Percentiles rank a stretch among this genome's conserved stretches.
Evolutionary conservation across 2,329 filamentous ascomycete genomes (phyloP).

Genomic region (Zopfia rhizophila): DNA sequence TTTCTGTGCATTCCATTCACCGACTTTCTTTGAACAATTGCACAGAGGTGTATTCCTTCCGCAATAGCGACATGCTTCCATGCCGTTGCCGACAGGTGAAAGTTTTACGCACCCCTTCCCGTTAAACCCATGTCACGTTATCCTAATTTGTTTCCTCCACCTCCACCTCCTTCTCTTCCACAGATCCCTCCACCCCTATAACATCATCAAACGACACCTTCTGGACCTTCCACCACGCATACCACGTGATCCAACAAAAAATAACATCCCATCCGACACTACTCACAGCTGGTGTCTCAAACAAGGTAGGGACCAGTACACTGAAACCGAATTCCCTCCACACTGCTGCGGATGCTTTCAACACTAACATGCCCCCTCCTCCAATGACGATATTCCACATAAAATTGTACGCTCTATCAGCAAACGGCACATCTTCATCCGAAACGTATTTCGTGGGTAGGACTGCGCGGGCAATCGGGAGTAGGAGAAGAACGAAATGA

Average conservation of each 20-base stretch:
- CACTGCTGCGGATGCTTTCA: conserved; percentile 27
- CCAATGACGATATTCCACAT: conserved; percentile 31
- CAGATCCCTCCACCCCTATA: conserved; percentile 2
- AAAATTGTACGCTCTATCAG: conserved; percentile 33
- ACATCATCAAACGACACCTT: conserved; percentile 1
- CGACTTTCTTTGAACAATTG: conserved; percentile 10
- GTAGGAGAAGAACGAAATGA: conserved; percentile 38
- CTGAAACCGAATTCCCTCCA: conserved; percentile 30
- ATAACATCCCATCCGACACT: conserved; percentile 49
- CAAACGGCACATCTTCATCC: conserved; percentile 28
- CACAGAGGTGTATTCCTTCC: no score
- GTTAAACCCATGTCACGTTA: no score
- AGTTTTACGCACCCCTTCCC: no score
- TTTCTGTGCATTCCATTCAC: background rate
- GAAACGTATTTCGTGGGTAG: conserved; percentile 31
- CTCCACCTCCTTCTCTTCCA: background rate
- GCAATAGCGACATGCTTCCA: no score
- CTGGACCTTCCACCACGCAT: conserved; percentile 38
- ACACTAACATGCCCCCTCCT: conserved; percentile 25
- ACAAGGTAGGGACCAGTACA: conserved; percentile 34
- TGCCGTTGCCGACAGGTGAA: no score
- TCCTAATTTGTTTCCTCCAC: background rate
- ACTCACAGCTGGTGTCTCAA: conserved; percentile 48
- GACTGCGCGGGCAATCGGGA: conserved; percentile 37
- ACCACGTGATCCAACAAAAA: conserved; percentile 50